Conservation (phyloP, 2,329 filamentous ascomycete genomes). For the Botrytis paeoniae region DNA sequence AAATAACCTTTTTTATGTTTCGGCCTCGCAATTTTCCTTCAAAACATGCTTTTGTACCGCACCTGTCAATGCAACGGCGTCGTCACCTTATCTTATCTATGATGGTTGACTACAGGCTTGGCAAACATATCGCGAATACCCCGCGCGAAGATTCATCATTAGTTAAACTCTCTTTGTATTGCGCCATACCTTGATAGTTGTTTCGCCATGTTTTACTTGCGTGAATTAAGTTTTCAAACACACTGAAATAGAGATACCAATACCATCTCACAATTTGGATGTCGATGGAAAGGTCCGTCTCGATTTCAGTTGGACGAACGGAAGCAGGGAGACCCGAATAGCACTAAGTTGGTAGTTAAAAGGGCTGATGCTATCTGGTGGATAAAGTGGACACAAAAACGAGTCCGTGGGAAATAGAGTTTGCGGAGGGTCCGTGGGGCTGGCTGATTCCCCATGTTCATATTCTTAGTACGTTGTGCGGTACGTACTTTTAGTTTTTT, state of each 20-base stretch:
- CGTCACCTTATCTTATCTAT: neutral
- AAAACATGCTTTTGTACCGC: neutral
- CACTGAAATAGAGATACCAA: neutral
- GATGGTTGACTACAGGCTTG: neutral
- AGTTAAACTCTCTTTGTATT: neutral
- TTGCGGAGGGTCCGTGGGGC: neutral
- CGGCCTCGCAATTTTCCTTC: neutral
- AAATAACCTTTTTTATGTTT: neutral
- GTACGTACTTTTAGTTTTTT: neutral
- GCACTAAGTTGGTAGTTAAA: neutral
- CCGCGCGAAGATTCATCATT: neutral
- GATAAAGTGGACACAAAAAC: neutral
- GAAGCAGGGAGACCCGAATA: neutral
- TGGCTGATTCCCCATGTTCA: neutral
- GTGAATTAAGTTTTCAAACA: neutral
- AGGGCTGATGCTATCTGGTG: neutral
- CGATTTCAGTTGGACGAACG: neutral
- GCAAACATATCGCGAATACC: neutral
- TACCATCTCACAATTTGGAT: neutral
- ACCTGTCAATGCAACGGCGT: neutral
- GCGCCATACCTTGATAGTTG: neutral
- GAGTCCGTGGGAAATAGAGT: neutral
- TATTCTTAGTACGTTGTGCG: neutral
- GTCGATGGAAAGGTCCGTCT: neutral
- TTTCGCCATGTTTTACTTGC: neutral